Percentiles rank a stretch among this genome's conserved stretches.
These are phyloP conservation scores for Leccinum longicurvipes DNA, from an alignment of 768 basidiomycete genomes.

Conservation along the genomic window DNA sequence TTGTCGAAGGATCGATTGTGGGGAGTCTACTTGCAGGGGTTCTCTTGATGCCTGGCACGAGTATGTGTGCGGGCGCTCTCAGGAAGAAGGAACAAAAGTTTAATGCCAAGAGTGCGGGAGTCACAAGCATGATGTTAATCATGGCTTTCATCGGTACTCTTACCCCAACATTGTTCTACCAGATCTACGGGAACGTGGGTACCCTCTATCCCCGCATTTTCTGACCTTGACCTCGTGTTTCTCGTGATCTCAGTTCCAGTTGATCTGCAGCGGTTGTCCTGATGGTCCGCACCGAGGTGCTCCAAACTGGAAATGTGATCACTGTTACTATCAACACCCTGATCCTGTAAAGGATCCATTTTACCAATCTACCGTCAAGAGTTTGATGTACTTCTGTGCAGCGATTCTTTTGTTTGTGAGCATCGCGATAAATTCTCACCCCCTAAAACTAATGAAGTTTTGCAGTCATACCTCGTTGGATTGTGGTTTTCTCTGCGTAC, in stretches of 20 bases:
- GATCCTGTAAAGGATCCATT: conserved; percentile 93
- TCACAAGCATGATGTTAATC: conserved; percentile 99
- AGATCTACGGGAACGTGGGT: conserved; percentile 94
- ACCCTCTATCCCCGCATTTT: neutral
- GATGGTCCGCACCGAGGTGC: conserved; percentile 18
- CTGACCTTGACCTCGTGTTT: conserved; percentile 13
- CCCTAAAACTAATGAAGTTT: conserved; percentile 3
- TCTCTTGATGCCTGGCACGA: conserved; percentile 92
- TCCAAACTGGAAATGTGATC: conserved; percentile 76
- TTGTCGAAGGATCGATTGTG: conserved; percentile 96
- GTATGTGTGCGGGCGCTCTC: conserved; percentile 91
- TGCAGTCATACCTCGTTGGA: conserved; percentile 91
- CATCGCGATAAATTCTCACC: conserved; percentile 12
- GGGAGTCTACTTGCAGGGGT: conserved; percentile 95
- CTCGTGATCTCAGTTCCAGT: conserved; percentile 61
- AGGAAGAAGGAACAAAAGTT: conserved; percentile 94
- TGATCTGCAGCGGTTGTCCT: conserved; percentile 82
- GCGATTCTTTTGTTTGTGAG: conserved; percentile 84
- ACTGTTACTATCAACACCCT: conserved; percentile 93
- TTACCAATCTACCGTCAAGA: conserved; percentile 93
- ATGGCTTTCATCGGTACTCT: conserved; percentile 99
- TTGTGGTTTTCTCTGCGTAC: conserved; percentile 98
- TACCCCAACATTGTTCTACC: conserved; percentile 95
- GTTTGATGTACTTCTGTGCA: conserved; percentile 95
- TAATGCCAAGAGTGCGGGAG: conserved; percentile 98